Evolutionary conservation across 2,329 filamentous ascomycete genomes (phyloP).

Genomic region (Coniella lustricola): DNA sequence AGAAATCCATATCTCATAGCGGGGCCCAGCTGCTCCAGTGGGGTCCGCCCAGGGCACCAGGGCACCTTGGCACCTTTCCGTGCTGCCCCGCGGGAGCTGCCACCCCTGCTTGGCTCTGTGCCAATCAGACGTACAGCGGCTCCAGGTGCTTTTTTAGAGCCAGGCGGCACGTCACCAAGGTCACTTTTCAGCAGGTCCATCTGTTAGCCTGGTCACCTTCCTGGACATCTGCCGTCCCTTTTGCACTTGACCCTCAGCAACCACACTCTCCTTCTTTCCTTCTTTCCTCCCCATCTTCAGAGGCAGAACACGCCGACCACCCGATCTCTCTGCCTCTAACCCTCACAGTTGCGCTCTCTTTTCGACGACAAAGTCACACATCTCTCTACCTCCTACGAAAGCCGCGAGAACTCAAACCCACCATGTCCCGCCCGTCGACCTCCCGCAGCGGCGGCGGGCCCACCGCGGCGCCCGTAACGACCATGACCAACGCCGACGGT

Average conservation of each 20-base stretch:
- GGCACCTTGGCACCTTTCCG: too few species aligned
- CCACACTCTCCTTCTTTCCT: too few species aligned
- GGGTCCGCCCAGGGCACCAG: neutral
- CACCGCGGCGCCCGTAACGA: conserved; percentile 9
- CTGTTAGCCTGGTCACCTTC: conserved; percentile 1
- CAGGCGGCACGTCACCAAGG: neutral
- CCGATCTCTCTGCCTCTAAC: too few species aligned
- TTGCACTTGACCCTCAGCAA: neutral
- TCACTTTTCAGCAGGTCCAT: neutral
- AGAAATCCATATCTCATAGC: neutral
- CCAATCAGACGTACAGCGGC: neutral
- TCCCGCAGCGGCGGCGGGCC: conserved; percentile 16
- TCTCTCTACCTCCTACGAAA: neutral
- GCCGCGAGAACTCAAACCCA: neutral
- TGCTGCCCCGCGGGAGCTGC: conserved; percentile 5
- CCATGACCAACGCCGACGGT: conserved; percentile 24
- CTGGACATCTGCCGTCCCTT: neutral
- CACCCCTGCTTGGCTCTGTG: neutral
- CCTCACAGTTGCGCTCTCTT: too few species aligned
- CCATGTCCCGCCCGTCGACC: conserved; percentile 30
- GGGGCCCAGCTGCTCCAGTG: neutral
- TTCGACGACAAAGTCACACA: neutral
- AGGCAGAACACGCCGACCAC: too few species aligned
- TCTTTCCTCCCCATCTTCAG: too few species aligned
- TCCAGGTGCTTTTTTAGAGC: neutral